Conservation (phyloP, 371 early-diverging fungal species). For the Mucor plumbeus region DNA sequence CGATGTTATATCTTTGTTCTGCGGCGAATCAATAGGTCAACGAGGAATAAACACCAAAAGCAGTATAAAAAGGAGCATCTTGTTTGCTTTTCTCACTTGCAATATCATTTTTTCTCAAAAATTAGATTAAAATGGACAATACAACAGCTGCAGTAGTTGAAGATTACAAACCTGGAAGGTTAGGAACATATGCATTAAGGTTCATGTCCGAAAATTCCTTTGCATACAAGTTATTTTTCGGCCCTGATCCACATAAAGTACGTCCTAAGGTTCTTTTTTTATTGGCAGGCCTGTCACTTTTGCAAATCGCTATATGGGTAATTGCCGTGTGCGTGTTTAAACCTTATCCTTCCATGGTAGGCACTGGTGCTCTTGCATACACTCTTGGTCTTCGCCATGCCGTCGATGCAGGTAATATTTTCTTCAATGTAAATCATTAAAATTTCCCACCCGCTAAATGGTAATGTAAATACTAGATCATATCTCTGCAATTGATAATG, state of each 20-base stretch:
- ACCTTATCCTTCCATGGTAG: slow-evolving; percentile 51
- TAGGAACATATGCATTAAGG: slow-evolving; percentile 27
- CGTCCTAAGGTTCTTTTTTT: slow-evolving; percentile 39
- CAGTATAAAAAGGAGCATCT: not conserved
- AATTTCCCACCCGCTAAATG: not conserved
- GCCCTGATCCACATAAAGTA: slow-evolving; percentile 43
- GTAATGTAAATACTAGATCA: slow-evolving; percentile 48
- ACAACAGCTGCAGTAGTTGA: not conserved
- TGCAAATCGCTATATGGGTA: slow-evolving; percentile 56
- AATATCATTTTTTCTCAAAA: not conserved
- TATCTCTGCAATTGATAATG: slow-evolving; percentile 79
- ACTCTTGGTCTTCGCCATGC: slow-evolving; percentile 74
- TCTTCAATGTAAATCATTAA: not conserved
- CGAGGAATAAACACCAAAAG: not conserved
- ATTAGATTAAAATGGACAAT: not conserved
- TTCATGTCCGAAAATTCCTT: slow-evolving; percentile 36
- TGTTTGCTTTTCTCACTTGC: not conserved
- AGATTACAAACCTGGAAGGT: slow-evolving; percentile 19
- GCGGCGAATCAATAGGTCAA: not conserved
- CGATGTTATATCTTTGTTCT: not conserved
- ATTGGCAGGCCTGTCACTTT: slow-evolving; percentile 30
- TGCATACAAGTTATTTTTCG: slow-evolving; percentile 41
- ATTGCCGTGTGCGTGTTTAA: slow-evolving; percentile 40
- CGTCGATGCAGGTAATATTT: slow-evolving; percentile 61
- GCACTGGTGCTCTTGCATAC: slow-evolving; percentile 63